phyloP scores from a whole-genome alignment of 1,284 basidiomycete species.

The Phellinidium pouzarii region DNA sequence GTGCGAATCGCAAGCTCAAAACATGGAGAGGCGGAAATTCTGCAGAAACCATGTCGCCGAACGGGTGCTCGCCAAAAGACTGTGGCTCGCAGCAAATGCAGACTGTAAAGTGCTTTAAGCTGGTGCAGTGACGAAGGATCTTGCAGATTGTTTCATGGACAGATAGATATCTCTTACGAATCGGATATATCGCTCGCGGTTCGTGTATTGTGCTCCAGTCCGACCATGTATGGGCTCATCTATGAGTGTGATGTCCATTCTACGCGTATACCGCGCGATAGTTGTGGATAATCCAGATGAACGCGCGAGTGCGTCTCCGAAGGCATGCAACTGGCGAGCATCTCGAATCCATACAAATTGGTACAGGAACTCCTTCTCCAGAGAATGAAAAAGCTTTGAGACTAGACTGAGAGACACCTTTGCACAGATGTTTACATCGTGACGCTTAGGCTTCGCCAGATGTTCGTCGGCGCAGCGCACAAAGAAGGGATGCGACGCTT shows the following conservation, averaged over 20 bases:
- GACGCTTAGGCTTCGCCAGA: no score
- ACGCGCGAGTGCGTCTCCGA: neutral
- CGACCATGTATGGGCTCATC: neutral
- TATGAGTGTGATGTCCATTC: neutral
- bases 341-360: neutral
- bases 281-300: neutral
- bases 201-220: neutral
- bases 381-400: neutral
- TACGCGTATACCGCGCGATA: conserved; percentile 1
- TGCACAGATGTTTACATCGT: no score
- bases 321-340: neutral
- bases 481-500: no score
- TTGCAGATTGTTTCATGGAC: neutral
- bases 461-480: no score
- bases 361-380: neutral
- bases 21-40: neutral
- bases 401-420: neutral
- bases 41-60: neutral
- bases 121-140: neutral
- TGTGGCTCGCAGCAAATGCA: neutral
- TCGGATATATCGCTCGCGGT: neutral
- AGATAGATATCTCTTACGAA: neutral
- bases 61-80: neutral
- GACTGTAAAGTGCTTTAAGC: neutral
- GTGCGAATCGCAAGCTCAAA: neutral